Conservation (phyloP, 73 alveolate species). For the Blepharisma japonicum region DNA sequence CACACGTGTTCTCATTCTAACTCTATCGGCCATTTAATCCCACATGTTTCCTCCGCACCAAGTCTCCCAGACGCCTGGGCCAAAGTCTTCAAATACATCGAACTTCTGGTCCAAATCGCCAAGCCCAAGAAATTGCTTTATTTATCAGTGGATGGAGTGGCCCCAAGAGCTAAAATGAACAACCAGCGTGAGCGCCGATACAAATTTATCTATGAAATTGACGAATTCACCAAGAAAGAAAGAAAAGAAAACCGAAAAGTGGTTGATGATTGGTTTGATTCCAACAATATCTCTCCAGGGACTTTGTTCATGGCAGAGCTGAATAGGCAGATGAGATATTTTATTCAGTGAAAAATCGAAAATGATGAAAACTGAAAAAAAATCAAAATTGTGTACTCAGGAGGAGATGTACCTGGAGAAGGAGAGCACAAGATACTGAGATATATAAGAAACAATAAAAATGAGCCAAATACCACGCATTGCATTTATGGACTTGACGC, state of each 20-base stretch:
- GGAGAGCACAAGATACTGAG: constrained; percentile 98
- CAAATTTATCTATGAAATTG: constrained; percentile 72
- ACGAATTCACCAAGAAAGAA: constrained; percentile 55
- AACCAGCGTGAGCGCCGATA: constrained; percentile 95
- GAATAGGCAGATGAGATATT: constrained; percentile 74
- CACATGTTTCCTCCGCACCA: constrained; percentile 62
- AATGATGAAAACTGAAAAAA: constrained; percentile 78
- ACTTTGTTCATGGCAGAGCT: constrained; percentile 95
- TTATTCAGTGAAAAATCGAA: constrained; percentile 73
- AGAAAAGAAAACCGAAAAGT: constrained; percentile 55
- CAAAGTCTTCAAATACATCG: constrained; percentile 81
- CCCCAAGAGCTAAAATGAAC: constrained; percentile 99
- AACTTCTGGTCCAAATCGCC: constrained; percentile 71
- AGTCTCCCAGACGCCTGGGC: constrained; percentile 77
- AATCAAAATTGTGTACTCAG: constrained; percentile 82
- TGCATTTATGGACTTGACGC: constrained; percentile 99
- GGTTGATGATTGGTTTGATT: constrained; percentile 72
- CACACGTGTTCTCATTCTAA: constrained; percentile 87
- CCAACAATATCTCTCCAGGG: constrained; percentile 95
- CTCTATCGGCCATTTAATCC: constrained; percentile 61
- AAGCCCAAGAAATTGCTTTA: constrained; percentile 86
- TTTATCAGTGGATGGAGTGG: constrained; percentile 97
- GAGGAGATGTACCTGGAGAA: constrained; percentile 98
- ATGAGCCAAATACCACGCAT: constrained; percentile 80
- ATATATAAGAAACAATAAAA: constrained; percentile 76